phyloP scores from a whole-genome alignment of 495 filamentous ascomycete species.

The Immersiella caudata region DNA sequence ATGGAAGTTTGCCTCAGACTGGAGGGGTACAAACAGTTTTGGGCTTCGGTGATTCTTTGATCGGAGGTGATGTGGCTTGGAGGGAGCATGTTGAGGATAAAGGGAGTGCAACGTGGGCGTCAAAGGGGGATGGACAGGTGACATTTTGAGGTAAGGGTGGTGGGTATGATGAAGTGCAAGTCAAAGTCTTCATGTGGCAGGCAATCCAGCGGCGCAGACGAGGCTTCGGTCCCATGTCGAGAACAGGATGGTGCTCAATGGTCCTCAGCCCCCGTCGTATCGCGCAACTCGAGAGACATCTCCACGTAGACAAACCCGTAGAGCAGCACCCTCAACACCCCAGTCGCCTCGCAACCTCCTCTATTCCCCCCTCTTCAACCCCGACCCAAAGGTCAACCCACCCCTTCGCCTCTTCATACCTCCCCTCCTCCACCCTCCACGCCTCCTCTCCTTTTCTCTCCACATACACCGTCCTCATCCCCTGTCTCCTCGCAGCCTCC shows the following conservation, averaged over 20 bases:
- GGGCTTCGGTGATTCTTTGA: not conserved
- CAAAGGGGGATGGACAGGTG: too few relatives aligned
- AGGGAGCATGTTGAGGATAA: not conserved
- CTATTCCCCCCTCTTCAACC: slow-evolving; percentile 53
- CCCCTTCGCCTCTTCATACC: slow-evolving; percentile 54
- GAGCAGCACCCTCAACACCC: slow-evolving; percentile 20
- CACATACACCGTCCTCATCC: slow-evolving; percentile 75
- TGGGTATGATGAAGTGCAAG: too few relatives aligned
- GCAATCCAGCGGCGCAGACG: too few relatives aligned
- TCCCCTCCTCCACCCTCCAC: slow-evolving; percentile 58
- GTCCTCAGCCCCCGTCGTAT: too few relatives aligned
- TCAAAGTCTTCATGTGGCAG: too few relatives aligned
- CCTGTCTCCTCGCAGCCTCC: slow-evolving; percentile 63
- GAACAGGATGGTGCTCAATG: too few relatives aligned
- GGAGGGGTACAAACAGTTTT: not conserved
- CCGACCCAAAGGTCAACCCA: slow-evolving; percentile 69
- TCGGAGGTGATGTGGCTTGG: not conserved
- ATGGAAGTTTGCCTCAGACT: not conserved
- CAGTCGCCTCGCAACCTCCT: slow-evolving; percentile 56
- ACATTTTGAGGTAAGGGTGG: too few relatives aligned
- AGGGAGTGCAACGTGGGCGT: too few relatives aligned
- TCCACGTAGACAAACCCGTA: not conserved
- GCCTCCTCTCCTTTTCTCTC: slow-evolving; percentile 67
- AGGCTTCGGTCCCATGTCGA: too few relatives aligned
- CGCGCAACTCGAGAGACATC: too few relatives aligned